Evolutionary conservation across 495 filamentous ascomycete species (phyloP).

Genomic region (Aspergillus egyptiacus): DNA sequence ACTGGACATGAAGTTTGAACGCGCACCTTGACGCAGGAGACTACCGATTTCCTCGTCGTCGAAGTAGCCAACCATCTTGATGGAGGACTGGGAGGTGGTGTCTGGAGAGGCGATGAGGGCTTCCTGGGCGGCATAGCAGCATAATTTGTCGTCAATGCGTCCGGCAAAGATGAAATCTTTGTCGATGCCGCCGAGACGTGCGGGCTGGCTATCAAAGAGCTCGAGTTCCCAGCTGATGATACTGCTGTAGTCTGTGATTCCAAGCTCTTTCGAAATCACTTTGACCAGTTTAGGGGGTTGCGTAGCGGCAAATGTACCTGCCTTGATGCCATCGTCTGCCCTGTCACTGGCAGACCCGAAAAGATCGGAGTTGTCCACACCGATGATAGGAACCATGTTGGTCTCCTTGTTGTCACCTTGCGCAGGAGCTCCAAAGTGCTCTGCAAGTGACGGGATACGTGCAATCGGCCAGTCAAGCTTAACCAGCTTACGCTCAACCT

Average conservation of each 20-base stretch:
- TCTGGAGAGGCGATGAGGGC: constrained; percentile 67
- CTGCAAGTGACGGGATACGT: constrained; percentile 84
- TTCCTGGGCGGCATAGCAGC: constrained; percentile 86
- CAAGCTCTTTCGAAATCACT: constrained; percentile 69
- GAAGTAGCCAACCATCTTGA: constrained; percentile 86
- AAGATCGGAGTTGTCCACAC: constrained; percentile 69
- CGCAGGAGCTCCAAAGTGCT: constrained; percentile 82
- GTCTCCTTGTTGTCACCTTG: constrained; percentile 85
- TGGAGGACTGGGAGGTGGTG: constrained; percentile 44
- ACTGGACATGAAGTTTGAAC: constrained; percentile 76
- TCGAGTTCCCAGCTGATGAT: constrained; percentile 98
- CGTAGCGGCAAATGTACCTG: constrained; percentile 64
- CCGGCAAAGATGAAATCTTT: constrained; percentile 94
- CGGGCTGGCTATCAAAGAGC: constrained; percentile 86
- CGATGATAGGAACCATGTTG: constrained; percentile 89
- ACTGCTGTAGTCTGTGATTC: constrained; percentile 56
- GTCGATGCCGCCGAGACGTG: constrained; percentile 75
- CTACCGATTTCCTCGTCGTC: constrained; percentile 97
- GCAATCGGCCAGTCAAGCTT: constrained; percentile 93
- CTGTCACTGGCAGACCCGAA: constrained; percentile 24
- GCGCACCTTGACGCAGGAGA: constrained; percentile 81
- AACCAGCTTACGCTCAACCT: constrained; percentile 75
- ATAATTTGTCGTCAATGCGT: constrained; percentile 95
- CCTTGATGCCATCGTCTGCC: constrained; percentile 23
- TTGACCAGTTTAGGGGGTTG: constrained; percentile 81